Percentiles rank a stretch among this genome's conserved stretches.
Evolutionary conservation across 225 moss, liverwort and hornwort species (phyloP).

Genomic region (Takakia lepidozioides): DNA sequence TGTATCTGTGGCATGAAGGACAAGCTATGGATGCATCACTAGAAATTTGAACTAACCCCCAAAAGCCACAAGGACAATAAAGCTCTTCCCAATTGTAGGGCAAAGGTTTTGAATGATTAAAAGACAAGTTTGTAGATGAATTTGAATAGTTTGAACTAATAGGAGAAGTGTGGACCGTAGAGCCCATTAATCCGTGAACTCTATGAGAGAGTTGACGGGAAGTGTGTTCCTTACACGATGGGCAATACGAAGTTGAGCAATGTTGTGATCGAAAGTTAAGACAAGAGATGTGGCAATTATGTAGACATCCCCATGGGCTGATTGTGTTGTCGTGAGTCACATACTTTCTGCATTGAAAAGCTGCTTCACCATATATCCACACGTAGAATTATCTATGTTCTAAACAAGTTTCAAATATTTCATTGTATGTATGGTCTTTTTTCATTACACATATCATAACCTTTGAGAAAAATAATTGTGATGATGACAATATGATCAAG

Average conservation of each 20-base stretch:
- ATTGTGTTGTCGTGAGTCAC: neutral
- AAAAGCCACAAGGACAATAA: slow-evolving; percentile 22
- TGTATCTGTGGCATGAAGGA: slow-evolving; percentile 14
- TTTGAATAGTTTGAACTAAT: neutral
- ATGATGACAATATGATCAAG: too few relatives aligned
- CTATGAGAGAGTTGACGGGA: too few relatives aligned
- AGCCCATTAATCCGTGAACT: neutral
- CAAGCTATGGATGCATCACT: slow-evolving; percentile 7
- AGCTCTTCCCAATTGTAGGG: slow-evolving; percentile 7
- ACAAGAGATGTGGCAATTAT: slow-evolving; percentile 25
- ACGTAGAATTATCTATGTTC: neutral
- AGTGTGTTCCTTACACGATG: slow-evolving; percentile 11
- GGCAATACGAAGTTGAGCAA: slow-evolving; percentile 8
- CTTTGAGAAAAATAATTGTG: too few relatives aligned
- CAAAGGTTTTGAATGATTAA: neutral
- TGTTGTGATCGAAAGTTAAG: slow-evolving; percentile 15
- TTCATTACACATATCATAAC: too few relatives aligned
- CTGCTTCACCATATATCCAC: neutral
- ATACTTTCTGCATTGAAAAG: slow-evolving; percentile 5
- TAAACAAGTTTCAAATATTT: neutral
- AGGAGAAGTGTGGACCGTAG: neutral
- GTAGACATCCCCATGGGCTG: slow-evolving; percentile 28
- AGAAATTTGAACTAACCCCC: neutral
- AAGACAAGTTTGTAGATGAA: neutral
- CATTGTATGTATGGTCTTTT: too few relatives aligned